These are phyloP conservation scores for Pseudodiploospora longispora DNA, from an alignment of 2,329 filamentous ascomycete genomes.

Conservation along the genomic window DNA sequence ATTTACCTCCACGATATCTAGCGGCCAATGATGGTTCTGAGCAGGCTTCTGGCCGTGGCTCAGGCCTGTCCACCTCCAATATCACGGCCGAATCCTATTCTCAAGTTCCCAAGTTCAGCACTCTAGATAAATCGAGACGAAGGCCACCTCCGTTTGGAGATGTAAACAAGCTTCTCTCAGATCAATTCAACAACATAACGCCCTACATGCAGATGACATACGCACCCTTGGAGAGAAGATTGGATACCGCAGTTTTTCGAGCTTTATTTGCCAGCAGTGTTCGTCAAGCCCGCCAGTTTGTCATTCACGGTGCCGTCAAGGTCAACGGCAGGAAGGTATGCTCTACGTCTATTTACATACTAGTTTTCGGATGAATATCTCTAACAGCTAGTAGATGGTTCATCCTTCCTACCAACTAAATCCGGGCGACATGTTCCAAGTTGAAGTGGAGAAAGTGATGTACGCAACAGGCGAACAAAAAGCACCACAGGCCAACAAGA, in stretches of 20 bases:
- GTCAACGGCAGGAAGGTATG: slow-evolving; percentile 92
- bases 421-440: slow-evolving; percentile 96
- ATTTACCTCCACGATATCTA: slow-evolving; percentile 76
- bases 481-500: slow-evolving; percentile 22
- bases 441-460: slow-evolving; percentile 81
- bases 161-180: slow-evolving; percentile 24
- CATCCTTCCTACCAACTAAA: slow-evolving; percentile 92
- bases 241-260: slow-evolving; percentile 92
- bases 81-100: slow-evolving; percentile 28
- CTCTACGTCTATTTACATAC: not conserved
- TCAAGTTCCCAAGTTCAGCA: slow-evolving; percentile 16
- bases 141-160: slow-evolving; percentile 18
- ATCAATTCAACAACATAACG: slow-evolving; percentile 42
- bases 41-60: slow-evolving; percentile 75
- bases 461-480: slow-evolving; percentile 76
- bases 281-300: slow-evolving; percentile 87
- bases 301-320: slow-evolving; percentile 84
- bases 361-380: not conserved
- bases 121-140: slow-evolving; percentile 10
- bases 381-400: slow-evolving; percentile 58
- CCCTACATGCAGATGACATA: slow-evolving; percentile 97
- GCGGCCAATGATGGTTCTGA: slow-evolving; percentile 75
- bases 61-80: slow-evolving; percentile 44
- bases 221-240: slow-evolving; percentile 78
- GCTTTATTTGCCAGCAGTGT: slow-evolving; percentile 90